Evolutionary conservation across 2,329 filamentous ascomycete genomes (phyloP).

Genomic region (Pestalotiopsis sp.): DNA sequence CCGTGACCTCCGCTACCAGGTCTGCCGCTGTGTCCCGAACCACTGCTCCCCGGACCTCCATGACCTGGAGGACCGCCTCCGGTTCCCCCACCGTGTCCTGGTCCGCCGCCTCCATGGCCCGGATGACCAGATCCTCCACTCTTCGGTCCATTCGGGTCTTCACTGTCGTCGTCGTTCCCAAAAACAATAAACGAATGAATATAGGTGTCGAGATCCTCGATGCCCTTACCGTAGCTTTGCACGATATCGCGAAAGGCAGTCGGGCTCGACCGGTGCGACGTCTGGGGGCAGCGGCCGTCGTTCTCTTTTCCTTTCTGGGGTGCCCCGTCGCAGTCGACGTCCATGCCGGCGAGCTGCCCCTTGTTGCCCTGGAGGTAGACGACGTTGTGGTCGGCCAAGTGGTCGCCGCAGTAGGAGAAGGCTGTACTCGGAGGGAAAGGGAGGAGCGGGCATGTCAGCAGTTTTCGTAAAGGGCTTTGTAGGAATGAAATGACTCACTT

Average conservation of each 20-base stretch:
- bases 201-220: conserved; percentile 51
- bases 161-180: conserved; percentile 45
- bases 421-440: conserved; percentile 12
- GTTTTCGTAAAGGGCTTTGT: too few relatives aligned
- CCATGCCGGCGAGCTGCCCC: conserved; percentile 54
- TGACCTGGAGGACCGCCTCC: neutral
- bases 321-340: conserved; percentile 51
- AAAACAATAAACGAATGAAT: conserved; percentile 58
- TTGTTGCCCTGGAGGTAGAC: conserved; percentile 47
- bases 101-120: neutral
- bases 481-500: conserved; percentile 1
- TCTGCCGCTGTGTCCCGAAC: too few relatives aligned
- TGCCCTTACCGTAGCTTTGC: conserved; percentile 35
- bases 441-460: neutral
- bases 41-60: neutral
- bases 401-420: conserved; percentile 48
- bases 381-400: conserved; percentile 33
- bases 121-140: neutral
- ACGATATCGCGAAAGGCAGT: conserved; percentile 48
- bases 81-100: neutral
- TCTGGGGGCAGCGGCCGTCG: neutral
- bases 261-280: conserved; percentile 35
- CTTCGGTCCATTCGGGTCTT: neutral
- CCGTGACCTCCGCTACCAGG: neutral
- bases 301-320: neutral